phyloP scores from a whole-genome alignment of 2,329 filamentous ascomycete species.

The Talaromyces sp. region DNA sequence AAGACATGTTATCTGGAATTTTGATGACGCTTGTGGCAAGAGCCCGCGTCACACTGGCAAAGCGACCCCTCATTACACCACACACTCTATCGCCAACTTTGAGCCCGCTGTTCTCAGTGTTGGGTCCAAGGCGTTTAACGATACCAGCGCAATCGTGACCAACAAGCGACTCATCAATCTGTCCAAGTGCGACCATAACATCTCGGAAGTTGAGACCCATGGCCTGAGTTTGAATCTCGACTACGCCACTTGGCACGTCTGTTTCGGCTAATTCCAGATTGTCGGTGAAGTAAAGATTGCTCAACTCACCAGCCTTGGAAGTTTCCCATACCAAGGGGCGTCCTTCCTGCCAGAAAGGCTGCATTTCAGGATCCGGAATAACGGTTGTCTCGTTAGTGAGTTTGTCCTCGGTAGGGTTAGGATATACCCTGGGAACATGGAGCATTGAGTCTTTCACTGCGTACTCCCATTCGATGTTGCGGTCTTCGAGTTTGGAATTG shows the following conservation, averaged over 20 bases:
- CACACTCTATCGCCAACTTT: slow-evolving; percentile 2
- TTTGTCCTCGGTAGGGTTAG: too few relatives aligned
- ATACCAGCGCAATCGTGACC: slow-evolving; percentile 4
- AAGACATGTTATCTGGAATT: slow-evolving; percentile 7
- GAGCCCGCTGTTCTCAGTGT: not conserved
- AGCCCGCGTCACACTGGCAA: not conserved
- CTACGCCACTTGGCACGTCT: slow-evolving; percentile 3
- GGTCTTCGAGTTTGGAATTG: too few relatives aligned
- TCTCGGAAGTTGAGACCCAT: slow-evolving; percentile 17
- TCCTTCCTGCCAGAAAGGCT: too few relatives aligned
- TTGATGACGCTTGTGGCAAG: not conserved
- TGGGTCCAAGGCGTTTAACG: not conserved
- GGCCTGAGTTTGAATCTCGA: slow-evolving; percentile 17
- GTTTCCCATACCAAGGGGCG: too few relatives aligned
- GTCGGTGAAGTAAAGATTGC: slow-evolving; percentile 14
- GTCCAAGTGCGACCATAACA: slow-evolving; percentile 16
- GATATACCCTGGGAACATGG: too few relatives aligned
- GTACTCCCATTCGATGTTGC: too few relatives aligned
- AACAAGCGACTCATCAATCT: not conserved
- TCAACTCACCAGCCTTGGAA: not conserved
- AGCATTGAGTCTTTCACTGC: too few relatives aligned
- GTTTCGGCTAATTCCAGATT: slow-evolving; percentile 12
- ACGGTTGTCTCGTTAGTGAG: too few relatives aligned
- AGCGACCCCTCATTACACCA: not conserved
- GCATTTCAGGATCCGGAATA: too few relatives aligned